Percentiles rank a stretch among this genome's conserved stretches.
phyloP scores from a whole-genome alignment of 345 rosid species.

The Hirschfeldia incana region DNA sequence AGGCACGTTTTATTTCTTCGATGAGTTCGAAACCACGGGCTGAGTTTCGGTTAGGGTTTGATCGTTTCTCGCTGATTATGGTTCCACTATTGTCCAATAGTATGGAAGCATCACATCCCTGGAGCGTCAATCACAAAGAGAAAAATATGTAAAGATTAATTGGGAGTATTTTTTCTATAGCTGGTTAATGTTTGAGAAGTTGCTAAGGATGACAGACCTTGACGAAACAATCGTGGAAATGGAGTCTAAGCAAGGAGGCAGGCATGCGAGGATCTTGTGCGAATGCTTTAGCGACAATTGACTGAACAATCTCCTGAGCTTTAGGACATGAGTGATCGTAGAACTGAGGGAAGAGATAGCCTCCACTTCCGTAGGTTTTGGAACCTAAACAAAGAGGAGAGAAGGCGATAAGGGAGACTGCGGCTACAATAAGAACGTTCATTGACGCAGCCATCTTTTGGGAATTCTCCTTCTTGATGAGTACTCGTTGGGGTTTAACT shows the following conservation, averaged over 20 bases:
- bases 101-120: slow-evolving; percentile 91
- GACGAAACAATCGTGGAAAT: slow-evolving; percentile 86
- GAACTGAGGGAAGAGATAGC: slow-evolving; percentile 62
- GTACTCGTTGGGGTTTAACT: slow-evolving; percentile 1
- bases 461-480: slow-evolving; percentile 16
- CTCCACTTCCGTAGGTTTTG: slow-evolving; percentile 35
- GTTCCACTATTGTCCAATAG: slow-evolving; percentile 63
- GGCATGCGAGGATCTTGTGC: slow-evolving; percentile 64
- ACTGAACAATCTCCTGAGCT: slow-evolving; percentile 56
- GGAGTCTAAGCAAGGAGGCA: slow-evolving; percentile 75
- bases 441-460: slow-evolving; percentile 40
- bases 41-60: slow-evolving; percentile 75
- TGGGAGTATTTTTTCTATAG: not conserved
- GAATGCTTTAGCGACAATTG: slow-evolving; percentile 58
- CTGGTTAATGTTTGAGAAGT: not conserved
- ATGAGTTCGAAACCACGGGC: slow-evolving; percentile 81
- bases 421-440: slow-evolving; percentile 39
- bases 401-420: slow-evolving; percentile 39
- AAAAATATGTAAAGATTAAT: not conserved
- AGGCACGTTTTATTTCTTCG: slow-evolving; percentile 71
- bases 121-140: not conserved
- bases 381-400: slow-evolving; percentile 54
- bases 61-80: slow-evolving; percentile 68
- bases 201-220: slow-evolving; percentile 40
- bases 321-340: slow-evolving; percentile 72